Percentiles rank a stretch among this genome's conserved stretches.
phyloP scores from a whole-genome alignment of 1,139 yeast genomes.

The Pichia sp. region DNA sequence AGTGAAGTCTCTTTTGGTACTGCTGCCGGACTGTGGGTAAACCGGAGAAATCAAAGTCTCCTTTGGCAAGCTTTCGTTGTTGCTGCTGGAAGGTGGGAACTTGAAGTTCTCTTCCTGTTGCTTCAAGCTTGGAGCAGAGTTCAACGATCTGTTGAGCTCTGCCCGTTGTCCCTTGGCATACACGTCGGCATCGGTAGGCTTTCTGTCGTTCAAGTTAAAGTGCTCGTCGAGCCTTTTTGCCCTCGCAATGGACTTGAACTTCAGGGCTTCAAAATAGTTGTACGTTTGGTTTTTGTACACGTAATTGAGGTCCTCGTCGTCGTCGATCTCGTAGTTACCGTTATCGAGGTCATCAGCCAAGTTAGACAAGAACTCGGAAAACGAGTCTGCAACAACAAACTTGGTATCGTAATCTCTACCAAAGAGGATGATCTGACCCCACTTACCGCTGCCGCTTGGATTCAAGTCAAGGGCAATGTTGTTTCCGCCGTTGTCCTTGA shows the following conservation, averaged over 20 bases:
- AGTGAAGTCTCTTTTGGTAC: constrained; percentile 13
- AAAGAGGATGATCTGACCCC: constrained; percentile 61
- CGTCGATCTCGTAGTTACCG: constrained; percentile 51
- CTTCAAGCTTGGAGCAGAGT: background rate
- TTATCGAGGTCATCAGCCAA: constrained; percentile 49
- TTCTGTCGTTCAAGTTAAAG: constrained; percentile 12
- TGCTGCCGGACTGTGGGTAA: constrained; percentile 12
- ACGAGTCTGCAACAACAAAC: constrained; percentile 51
- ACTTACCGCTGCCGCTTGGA: constrained; percentile 56
- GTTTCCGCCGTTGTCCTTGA: constrained; percentile 56
- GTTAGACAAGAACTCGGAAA: constrained; percentile 50
- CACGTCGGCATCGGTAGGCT: constrained; percentile 16
- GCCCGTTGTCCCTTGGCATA: constrained; percentile 9
- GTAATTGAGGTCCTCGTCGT: constrained; percentile 46
- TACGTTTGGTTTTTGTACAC: constrained; percentile 45
- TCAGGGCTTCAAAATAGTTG: constrained; percentile 50
- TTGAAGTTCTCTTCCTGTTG: background rate
- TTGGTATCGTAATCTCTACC: constrained; percentile 65
- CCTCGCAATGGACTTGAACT: constrained; percentile 31
- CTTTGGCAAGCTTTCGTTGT: constrained; percentile 25
- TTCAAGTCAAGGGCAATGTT: constrained; percentile 59
- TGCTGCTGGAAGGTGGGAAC: background rate
- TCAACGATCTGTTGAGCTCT: background rate
- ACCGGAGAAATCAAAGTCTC: constrained; percentile 30
- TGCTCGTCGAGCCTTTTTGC: constrained; percentile 18